phyloP scores from a whole-genome alignment of 2,329 filamentous ascomycete genomes.

The Leptographium wingfieldii region DNA sequence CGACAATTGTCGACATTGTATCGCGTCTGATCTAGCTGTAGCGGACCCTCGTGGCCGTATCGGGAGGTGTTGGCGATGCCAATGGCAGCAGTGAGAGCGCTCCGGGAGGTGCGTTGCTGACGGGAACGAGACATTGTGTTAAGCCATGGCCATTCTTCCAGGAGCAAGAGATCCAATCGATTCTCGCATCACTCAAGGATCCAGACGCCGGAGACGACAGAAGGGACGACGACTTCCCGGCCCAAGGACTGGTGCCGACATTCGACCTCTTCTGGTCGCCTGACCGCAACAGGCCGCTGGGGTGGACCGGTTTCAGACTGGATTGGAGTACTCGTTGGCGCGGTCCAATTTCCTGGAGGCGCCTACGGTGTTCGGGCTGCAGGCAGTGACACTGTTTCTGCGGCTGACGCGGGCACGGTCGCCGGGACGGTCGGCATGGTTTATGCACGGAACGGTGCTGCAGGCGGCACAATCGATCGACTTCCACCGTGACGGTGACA shows the following conservation, averaged over 20 bases:
- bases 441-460: conserved; percentile 12
- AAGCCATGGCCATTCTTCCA: too few species aligned
- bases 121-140: too few species aligned
- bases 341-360: conserved; percentile 13
- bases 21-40: conserved; percentile 13
- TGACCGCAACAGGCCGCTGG: neutral
- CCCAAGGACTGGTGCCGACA: neutral
- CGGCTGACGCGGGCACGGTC: conserved; percentile 8
- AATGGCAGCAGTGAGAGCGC: neutral
- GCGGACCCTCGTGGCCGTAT: conserved; percentile 15
- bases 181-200: conserved; percentile 5
- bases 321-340: conserved; percentile 11
- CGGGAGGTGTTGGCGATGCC: conserved; percentile 1
- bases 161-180: conserved; percentile 13
- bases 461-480: conserved; percentile 15
- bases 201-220: conserved; percentile 1
- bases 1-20: conserved; percentile 15
- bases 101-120: neutral
- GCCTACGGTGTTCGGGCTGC: conserved; percentile 10
- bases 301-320: conserved; percentile 9
- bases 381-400: conserved; percentile 12
- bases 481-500: conserved; percentile 13
- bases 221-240: neutral
- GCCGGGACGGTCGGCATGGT: conserved; percentile 11
- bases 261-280: conserved; percentile 8